These are phyloP conservation scores for Rutstroemia sp. DNA, from an alignment of 2,329 filamentous ascomycete species.

Conservation along the genomic window DNA sequence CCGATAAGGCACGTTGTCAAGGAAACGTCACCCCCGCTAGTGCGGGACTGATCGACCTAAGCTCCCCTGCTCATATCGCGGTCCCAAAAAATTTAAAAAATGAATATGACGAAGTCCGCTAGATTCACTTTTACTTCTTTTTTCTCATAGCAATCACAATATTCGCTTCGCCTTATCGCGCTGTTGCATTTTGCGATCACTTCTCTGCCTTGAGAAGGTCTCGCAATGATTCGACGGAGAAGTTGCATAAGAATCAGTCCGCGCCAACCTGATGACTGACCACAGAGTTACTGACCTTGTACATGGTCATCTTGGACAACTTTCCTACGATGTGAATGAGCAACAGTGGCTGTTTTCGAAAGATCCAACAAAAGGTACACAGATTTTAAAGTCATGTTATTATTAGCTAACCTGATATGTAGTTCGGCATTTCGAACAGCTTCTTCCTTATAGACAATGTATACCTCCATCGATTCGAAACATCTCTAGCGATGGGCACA, in stretches of 20 bases:
- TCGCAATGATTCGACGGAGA: slow-evolving; percentile 22
- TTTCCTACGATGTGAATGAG: slow-evolving; percentile 35
- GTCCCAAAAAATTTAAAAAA: neutral
- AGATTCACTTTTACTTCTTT: neutral
- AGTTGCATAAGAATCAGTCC: slow-evolving; percentile 11
- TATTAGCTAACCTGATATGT: slow-evolving; percentile 8
- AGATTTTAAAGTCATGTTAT: neutral
- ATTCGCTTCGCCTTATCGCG: neutral
- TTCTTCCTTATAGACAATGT: slow-evolving; percentile 22
- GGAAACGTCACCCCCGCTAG: neutral
- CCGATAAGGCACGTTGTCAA: neutral
- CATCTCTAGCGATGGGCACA: slow-evolving; percentile 7
- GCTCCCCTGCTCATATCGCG: neutral
- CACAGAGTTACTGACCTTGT: slow-evolving; percentile 38
- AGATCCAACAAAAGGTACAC: slow-evolving; percentile 15
- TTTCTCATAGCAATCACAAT: neutral
- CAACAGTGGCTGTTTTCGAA: slow-evolving; percentile 27
- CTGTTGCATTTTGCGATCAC: neutral
- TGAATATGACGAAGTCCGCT: neutral
- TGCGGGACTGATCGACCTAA: neutral
- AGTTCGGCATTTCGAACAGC: slow-evolving; percentile 22
- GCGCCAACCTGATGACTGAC: slow-evolving; percentile 31
- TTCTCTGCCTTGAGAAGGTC: neutral
- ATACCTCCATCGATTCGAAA: slow-evolving; percentile 19
- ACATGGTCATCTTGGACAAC: slow-evolving; percentile 45